Evolutionary conservation across 2,329 filamentous ascomycete species (phyloP).

Genomic region (Teratosphaeria epicoccoides): DNA sequence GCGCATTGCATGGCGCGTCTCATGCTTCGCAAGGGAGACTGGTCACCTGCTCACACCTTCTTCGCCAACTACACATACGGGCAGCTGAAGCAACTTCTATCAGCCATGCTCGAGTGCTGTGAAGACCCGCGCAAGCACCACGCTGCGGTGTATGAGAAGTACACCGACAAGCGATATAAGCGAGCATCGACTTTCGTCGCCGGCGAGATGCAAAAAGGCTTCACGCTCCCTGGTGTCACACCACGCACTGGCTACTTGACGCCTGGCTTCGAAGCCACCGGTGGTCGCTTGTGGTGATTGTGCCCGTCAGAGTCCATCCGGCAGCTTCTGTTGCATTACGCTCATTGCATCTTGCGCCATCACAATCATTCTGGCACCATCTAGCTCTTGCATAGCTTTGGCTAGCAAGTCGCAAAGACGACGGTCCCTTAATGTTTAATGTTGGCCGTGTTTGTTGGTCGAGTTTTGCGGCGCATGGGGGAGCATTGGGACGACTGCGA

Average conservation of each 20-base stretch:
- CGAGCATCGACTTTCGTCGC: conserved; percentile 71
- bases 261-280: conserved; percentile 4
- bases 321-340: neutral
- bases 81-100: conserved; percentile 69
- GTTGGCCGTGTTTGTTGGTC: conserved; percentile 1
- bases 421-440: conserved; percentile 1
- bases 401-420: neutral
- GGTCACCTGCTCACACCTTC: conserved; percentile 73
- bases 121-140: conserved; percentile 73
- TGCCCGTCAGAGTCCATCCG: neutral
- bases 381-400: conserved; percentile 1
- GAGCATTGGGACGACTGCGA: conserved; percentile 7
- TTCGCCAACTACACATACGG: conserved; percentile 88
- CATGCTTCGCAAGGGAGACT: conserved; percentile 83
- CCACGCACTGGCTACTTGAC: neutral
- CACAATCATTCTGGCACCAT: conserved; percentile 3
- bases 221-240: conserved; percentile 36
- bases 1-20: conserved; percentile 84
- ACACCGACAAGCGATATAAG: conserved; percentile 78
- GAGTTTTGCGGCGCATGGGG: conserved; percentile 1
- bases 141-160: conserved; percentile 81
- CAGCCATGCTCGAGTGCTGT: conserved; percentile 78
- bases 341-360: conserved; percentile 1
- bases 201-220: conserved; percentile 55
- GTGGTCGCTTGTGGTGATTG: conserved; percentile 5